phyloP scores from a whole-genome alignment of 2,329 filamentous ascomycete genomes.

The Colletotrichum neosansevieriae region DNA sequence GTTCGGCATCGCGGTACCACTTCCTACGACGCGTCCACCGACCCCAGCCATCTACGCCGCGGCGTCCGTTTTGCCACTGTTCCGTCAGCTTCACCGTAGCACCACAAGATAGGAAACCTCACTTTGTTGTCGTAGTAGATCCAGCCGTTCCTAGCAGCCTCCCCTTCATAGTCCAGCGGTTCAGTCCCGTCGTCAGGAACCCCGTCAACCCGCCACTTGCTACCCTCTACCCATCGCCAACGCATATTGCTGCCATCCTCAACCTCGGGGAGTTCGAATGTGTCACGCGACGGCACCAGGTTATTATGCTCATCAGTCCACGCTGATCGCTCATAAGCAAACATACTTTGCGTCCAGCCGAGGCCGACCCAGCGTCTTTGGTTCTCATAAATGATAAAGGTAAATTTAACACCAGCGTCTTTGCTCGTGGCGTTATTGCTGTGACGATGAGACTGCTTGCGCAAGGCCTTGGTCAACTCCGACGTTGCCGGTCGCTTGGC shows the following conservation, averaged over 20 bases:
- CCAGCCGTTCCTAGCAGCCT: constrained; percentile 82
- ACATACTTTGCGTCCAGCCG: constrained; percentile 92
- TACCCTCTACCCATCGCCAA: constrained; percentile 85
- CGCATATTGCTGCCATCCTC: constrained; percentile 69
- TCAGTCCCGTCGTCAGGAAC: constrained; percentile 65
- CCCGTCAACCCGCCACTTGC: constrained; percentile 89
- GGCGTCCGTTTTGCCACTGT: constrained; percentile 89
- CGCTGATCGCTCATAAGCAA: constrained; percentile 87
- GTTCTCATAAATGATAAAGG: constrained; percentile 96
- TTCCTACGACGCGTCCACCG: constrained; percentile 93
- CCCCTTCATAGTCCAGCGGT: constrained; percentile 64
- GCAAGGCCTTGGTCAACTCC: constrained; percentile 60
- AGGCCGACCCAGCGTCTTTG: constrained; percentile 95
- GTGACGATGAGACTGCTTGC: constrained; percentile 45
- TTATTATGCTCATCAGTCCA: constrained; percentile 99
- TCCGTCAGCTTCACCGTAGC: background rate
- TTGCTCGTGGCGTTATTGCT: constrained; percentile 55
- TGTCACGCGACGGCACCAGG: constrained; percentile 78
- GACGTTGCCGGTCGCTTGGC: constrained; percentile 55
- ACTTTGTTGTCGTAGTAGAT: constrained; percentile 99
- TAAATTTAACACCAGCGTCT: constrained; percentile 90
- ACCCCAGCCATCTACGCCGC: constrained; percentile 91
- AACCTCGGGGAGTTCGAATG: constrained; percentile 72
- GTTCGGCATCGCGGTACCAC: constrained; percentile 96
- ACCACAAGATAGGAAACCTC: constrained; percentile 43